phyloP scores from a whole-genome alignment of 1,284 basidiomycete genomes.

The Malassezia obtusa region DNA sequence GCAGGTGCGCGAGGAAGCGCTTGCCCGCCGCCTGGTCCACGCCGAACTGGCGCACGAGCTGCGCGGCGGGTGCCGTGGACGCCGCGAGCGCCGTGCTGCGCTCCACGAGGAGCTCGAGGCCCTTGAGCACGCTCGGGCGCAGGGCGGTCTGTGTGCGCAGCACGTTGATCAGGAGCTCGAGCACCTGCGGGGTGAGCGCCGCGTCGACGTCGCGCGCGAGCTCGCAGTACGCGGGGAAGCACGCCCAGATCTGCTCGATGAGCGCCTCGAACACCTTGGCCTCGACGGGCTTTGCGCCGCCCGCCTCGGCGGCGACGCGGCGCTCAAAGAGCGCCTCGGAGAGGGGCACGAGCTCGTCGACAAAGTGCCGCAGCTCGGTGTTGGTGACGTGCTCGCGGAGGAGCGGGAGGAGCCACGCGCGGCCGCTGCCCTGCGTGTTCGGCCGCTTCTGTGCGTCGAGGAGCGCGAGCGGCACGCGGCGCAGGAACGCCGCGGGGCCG shows the following conservation, averaged over 20 bases:
- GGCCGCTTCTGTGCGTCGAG: slow-evolving; percentile 25
- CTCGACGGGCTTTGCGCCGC: slow-evolving; percentile 59
- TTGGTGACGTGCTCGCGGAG: slow-evolving; percentile 68
- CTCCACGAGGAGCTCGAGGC: slow-evolving; percentile 69
- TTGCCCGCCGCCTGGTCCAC: slow-evolving; percentile 57
- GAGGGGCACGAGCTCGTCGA: slow-evolving; percentile 79
- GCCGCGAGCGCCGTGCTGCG: slow-evolving; percentile 56
- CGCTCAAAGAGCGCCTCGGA: slow-evolving; percentile 77
- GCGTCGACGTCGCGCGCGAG: slow-evolving; percentile 66
- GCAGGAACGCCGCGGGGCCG: slow-evolving; percentile 71
- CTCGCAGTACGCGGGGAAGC: slow-evolving; percentile 59
- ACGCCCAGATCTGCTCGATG: slow-evolving; percentile 80
- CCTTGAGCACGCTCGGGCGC: slow-evolving; percentile 69
- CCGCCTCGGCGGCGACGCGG: slow-evolving; percentile 59
- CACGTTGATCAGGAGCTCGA: slow-evolving; percentile 71
- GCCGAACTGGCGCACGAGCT: slow-evolving; percentile 53
- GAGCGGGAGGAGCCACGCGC: slow-evolving; percentile 84
- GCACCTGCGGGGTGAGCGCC: slow-evolving; percentile 30
- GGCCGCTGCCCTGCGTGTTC: slow-evolving; percentile 53
- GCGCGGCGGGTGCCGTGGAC: slow-evolving; percentile 51
- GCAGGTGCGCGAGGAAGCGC: slow-evolving; percentile 65
- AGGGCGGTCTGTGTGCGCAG: slow-evolving; percentile 79
- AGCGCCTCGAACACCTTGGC: slow-evolving; percentile 89
- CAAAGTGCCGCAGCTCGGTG: slow-evolving; percentile 74
- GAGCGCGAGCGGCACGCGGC: slow-evolving; percentile 72